These are phyloP conservation scores for Cladophialophora chaetospira DNA, from an alignment of 2,329 filamentous ascomycete genomes.

Conservation along the genomic window DNA sequence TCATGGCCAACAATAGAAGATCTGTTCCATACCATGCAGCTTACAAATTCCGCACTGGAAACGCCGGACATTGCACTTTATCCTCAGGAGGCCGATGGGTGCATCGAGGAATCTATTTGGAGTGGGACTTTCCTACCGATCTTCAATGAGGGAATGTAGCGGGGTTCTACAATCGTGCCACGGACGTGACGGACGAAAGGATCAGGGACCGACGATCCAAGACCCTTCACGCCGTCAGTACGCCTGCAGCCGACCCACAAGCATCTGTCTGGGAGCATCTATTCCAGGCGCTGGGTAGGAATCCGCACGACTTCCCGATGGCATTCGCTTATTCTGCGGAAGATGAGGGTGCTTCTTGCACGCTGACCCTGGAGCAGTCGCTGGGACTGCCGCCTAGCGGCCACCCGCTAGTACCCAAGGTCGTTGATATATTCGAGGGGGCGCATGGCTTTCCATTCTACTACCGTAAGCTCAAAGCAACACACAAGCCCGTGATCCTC, in stretches of 20 bases:
- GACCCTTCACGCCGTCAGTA: conserved; percentile 47
- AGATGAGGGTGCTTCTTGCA: conserved; percentile 36
- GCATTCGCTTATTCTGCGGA: conserved; percentile 56
- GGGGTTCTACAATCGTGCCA: conserved; percentile 53
- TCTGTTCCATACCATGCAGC: conserved; percentile 13
- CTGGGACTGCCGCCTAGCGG: conserved; percentile 36
- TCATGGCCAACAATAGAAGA: conserved; percentile 16
- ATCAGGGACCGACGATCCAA: conserved; percentile 49
- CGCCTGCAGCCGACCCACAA: conserved; percentile 44
- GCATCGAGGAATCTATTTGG: conserved; percentile 52
- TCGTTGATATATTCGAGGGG: conserved; percentile 35
- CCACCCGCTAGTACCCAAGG: conserved; percentile 36
- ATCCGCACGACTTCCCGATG: conserved; percentile 54
- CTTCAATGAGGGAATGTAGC: conserved; percentile 43
- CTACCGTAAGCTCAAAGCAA: conserved; percentile 21
- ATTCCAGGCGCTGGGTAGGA: conserved; percentile 48
- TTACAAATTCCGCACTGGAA: not conserved
- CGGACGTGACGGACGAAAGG: conserved; percentile 46
- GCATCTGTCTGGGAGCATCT: conserved; percentile 54
- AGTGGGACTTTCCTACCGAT: conserved; percentile 55
- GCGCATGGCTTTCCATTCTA: conserved; percentile 41
- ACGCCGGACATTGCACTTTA: conserved; percentile 11
- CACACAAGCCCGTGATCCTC: conserved; percentile 22
- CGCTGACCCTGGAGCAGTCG: conserved; percentile 24
- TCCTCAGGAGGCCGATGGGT: conserved; percentile 37